These are phyloP conservation scores for Stagonosporopsis vannaccii DNA, from an alignment of 2,329 filamentous ascomycete genomes.

Conservation along the genomic window DNA sequence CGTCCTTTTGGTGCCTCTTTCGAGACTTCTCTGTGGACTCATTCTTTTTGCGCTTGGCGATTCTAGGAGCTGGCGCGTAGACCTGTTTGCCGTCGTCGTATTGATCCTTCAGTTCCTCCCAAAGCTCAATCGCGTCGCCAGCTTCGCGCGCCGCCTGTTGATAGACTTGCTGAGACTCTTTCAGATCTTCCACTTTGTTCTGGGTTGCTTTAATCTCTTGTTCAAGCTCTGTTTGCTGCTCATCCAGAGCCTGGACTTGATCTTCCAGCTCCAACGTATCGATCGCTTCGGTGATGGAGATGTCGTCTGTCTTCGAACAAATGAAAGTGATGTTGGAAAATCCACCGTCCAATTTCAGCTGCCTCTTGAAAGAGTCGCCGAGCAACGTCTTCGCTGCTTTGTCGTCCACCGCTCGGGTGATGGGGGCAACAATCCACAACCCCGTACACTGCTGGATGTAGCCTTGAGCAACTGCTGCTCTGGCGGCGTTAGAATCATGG, in stretches of 20 bases:
- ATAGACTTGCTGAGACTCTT: slow-evolving; percentile 47
- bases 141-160: slow-evolving; percentile 44
- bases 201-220: slow-evolving; percentile 27
- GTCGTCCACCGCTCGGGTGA: slow-evolving; percentile 66
- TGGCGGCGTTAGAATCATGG: slow-evolving; percentile 66
- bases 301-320: slow-evolving; percentile 70
- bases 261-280: slow-evolving; percentile 49
- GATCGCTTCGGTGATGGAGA: slow-evolving; percentile 57
- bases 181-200: slow-evolving; percentile 34
- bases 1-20: slow-evolving; percentile 26
- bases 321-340: slow-evolving; percentile 66
- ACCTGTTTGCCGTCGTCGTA: slow-evolving; percentile 53
- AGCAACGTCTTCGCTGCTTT: slow-evolving; percentile 65
- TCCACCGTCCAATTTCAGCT: slow-evolving; percentile 66
- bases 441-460: slow-evolving; percentile 69
- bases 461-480: slow-evolving; percentile 63
- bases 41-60: slow-evolving; percentile 54
- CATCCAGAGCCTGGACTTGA: slow-evolving; percentile 36
- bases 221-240: slow-evolving; percentile 28
- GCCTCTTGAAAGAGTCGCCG: slow-evolving; percentile 64
- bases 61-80: slow-evolving; percentile 45
- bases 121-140: slow-evolving; percentile 56
- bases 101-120: slow-evolving; percentile 52
- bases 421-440: slow-evolving; percentile 69
- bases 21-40: slow-evolving; percentile 12